Percentiles rank a stretch among this genome's conserved stretches.
Conservation (phyloP, 148 eudicot species). For the Camellia japonica region DNA sequence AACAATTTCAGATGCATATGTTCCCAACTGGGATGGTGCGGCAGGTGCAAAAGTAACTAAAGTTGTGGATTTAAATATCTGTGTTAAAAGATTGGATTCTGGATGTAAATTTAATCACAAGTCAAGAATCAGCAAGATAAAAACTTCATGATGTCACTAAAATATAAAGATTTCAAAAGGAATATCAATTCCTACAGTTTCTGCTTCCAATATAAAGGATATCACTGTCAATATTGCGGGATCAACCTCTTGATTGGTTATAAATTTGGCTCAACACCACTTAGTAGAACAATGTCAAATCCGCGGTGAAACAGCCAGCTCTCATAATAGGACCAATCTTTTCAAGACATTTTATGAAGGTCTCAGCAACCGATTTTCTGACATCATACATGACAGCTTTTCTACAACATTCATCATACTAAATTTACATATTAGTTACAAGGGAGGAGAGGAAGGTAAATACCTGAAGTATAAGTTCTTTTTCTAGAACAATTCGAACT, state of each 20-base stretch:
- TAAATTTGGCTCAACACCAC: neutral
- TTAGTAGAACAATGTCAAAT: neutral
- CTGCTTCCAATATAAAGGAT: neutral
- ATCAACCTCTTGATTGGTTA: neutral
- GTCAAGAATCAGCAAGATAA: too few species aligned
- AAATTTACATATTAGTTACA: slow-evolving; percentile 14
- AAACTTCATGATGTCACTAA: neutral
- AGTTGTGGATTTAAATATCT: neutral
- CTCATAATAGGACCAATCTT: slow-evolving; percentile 1
- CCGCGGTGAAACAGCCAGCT: neutral
- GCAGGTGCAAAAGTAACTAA: neutral
- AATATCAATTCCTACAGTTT: neutral
- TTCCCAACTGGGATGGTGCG: neutral
- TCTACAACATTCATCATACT: slow-evolving; percentile 8
- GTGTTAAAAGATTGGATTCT: neutral
- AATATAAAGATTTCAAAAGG: neutral
- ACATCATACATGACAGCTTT: slow-evolving; percentile 5
- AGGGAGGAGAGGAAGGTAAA: slow-evolving; percentile 7
- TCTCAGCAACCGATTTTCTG: neutral
- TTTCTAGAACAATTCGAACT: slow-evolving; percentile 68
- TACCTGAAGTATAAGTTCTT: slow-evolving; percentile 1
- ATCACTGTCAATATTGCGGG: neutral
- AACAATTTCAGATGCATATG: neutral
- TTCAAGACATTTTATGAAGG: slow-evolving; percentile 1
- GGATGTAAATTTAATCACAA: neutral